These are phyloP conservation scores for Nothophaeocryptopus gaeumannii DNA, from an alignment of 2,329 filamentous ascomycete species.

Conservation along the genomic window DNA sequence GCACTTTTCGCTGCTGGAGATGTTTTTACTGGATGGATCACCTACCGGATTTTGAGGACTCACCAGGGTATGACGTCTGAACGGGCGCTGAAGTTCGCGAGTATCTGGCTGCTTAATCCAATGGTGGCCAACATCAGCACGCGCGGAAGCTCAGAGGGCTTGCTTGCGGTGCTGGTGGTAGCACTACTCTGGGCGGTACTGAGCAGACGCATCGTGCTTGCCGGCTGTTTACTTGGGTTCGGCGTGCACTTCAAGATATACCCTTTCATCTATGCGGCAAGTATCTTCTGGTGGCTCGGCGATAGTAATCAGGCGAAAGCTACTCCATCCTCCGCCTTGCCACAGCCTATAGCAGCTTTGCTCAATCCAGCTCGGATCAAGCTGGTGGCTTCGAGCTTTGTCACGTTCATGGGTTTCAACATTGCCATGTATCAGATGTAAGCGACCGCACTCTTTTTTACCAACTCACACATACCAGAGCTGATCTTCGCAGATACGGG, in stretches of 20 bases:
- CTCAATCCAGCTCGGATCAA: constrained; percentile 47
- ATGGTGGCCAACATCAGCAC: constrained; percentile 99
- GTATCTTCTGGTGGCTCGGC: constrained; percentile 81
- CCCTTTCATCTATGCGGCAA: constrained; percentile 88
- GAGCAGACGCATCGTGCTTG: constrained; percentile 58
- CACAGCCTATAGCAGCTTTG: constrained; percentile 9
- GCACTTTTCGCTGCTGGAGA: constrained; percentile 80
- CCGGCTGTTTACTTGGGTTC: constrained; percentile 74
- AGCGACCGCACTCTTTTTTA: constrained; percentile 33
- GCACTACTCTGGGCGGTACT: constrained; percentile 80
- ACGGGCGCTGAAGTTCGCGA: constrained; percentile 70
- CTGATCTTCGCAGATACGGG: constrained; percentile 60
- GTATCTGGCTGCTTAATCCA: constrained; percentile 91
- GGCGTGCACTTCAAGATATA: constrained; percentile 98
- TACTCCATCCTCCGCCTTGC: constrained; percentile 15
- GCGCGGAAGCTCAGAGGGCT: constrained; percentile 85
- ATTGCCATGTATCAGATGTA: constrained; percentile 72
- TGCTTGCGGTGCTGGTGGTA: constrained; percentile 81
- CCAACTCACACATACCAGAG: neutral
- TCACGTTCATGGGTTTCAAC: constrained; percentile 73
- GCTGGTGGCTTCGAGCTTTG: constrained; percentile 63
- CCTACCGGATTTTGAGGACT: constrained; percentile 54
- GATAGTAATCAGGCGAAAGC: neutral
- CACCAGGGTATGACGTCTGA: constrained; percentile 45
- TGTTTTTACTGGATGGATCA: constrained; percentile 77